A percentile compares a stretch with the other conserved stretches of the same genome.
Conservation (phyloP, 352 stramenopile genomes). For the Phytophthora sp. region DNA sequence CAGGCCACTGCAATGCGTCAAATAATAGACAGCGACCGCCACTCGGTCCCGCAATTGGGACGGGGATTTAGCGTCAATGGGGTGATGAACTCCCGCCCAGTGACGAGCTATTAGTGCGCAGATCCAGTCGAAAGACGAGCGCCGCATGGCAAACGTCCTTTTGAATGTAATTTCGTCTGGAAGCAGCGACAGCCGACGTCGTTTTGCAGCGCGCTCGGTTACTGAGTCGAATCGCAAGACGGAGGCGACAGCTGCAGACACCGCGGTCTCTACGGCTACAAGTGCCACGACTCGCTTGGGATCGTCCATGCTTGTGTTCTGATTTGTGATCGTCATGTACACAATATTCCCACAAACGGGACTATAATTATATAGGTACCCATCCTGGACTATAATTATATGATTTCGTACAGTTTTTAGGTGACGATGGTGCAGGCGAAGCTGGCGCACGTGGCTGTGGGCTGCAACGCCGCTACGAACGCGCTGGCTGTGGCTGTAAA, state of each 20-base stretch:
- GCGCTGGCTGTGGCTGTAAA: constrained; percentile 41
- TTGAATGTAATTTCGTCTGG: constrained; percentile 15
- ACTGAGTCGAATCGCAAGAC: background rate
- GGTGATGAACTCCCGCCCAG: constrained; percentile 3
- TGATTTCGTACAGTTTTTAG: constrained; percentile 5
- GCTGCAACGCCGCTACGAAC: constrained; percentile 61
- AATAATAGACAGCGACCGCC: constrained; percentile 23
- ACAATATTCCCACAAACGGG: background rate
- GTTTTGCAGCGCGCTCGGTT: background rate
- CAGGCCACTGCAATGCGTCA: constrained; percentile 13
- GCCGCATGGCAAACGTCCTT: constrained; percentile 9
- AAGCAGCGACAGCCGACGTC: constrained; percentile 17
- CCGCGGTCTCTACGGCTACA: constrained; percentile 13
- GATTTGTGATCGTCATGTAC: constrained; percentile 10
- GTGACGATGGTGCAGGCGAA: constrained; percentile 14
- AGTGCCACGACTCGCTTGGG: constrained; percentile 11
- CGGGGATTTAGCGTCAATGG: background rate
- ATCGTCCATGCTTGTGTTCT: constrained; percentile 9
- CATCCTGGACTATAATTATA: constrained; percentile 2
- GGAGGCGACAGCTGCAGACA: constrained; percentile 13
- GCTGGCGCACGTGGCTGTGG: constrained; percentile 58
- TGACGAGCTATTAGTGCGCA: constrained; percentile 11
- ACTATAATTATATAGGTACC: constrained; percentile 8
- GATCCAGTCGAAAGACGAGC: constrained; percentile 27
- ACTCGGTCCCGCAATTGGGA: constrained; percentile 20